These are phyloP conservation scores for Theileria sp. DNA, from an alignment of 169 alveolate genomes.

Conservation along the genomic window DNA sequence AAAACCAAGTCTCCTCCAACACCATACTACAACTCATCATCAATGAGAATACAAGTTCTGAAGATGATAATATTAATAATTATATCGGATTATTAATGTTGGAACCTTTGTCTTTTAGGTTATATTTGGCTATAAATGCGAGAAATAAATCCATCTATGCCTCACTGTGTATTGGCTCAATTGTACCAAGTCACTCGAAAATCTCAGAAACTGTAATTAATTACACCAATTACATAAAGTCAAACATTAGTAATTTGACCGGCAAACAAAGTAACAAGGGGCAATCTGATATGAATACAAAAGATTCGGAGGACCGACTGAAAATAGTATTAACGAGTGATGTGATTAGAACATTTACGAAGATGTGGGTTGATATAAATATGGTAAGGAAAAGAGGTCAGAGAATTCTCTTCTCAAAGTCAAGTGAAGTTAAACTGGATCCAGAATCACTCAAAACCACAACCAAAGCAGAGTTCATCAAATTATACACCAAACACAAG, in stretches of 20 bases:
- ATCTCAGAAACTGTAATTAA: conserved; percentile 18
- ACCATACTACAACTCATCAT: not conserved
- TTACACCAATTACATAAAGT: conserved; percentile 52
- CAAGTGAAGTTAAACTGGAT: conserved; percentile 73
- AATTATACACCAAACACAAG: conserved; percentile 66
- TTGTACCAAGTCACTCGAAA: not conserved
- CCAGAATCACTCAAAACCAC: conserved; percentile 75
- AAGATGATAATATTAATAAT: not conserved
- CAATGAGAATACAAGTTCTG: not conserved
- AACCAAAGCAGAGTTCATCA: conserved; percentile 77
- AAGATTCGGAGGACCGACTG: conserved; percentile 64
- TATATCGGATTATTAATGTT: conserved; percentile 4
- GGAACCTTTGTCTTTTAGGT: conserved; percentile 57
- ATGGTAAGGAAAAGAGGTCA: conserved; percentile 67
- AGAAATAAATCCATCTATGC: conserved; percentile 60
- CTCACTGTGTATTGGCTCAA: conserved; percentile 48
- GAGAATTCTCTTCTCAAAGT: conserved; percentile 71
- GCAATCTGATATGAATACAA: conserved; percentile 19
- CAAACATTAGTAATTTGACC: conserved; percentile 53
- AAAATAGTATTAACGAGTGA: conserved; percentile 71
- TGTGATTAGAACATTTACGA: conserved; percentile 70
- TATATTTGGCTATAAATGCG: conserved; percentile 53
- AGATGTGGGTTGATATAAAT: conserved; percentile 71
- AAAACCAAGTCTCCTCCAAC: not conserved
- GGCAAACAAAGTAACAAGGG: not conserved